These are phyloP conservation scores for Apophysomyces ossiformis DNA, from an alignment of 371 early-diverging fungal genomes.

Conservation along the genomic window DNA sequence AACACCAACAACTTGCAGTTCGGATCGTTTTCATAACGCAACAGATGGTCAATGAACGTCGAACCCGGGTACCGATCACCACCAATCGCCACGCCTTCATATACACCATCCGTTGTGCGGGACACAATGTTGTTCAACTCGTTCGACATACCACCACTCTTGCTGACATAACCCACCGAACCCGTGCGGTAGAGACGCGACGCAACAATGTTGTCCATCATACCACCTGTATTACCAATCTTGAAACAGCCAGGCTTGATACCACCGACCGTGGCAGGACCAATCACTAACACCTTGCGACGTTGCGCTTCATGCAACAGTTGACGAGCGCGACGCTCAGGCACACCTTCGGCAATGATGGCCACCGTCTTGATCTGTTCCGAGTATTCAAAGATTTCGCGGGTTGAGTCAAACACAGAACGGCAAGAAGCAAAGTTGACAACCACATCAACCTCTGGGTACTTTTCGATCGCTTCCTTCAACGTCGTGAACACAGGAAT, in stretches of 20 bases:
- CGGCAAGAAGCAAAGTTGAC: constrained; percentile 97
- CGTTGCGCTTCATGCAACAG: constrained; percentile 80
- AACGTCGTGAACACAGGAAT: constrained; percentile 88
- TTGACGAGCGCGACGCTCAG: constrained; percentile 92
- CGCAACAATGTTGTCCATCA: constrained; percentile 99
- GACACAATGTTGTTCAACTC: constrained; percentile 97
- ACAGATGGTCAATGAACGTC: constrained; percentile 97
- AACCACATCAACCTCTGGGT: constrained; percentile 90
- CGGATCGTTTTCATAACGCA: constrained; percentile 90
- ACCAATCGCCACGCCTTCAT: constrained; percentile 97
- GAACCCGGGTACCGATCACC: constrained; percentile 97
- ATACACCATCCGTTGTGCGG: constrained; percentile 92
- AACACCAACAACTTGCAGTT: constrained; percentile 90
- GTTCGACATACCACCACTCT: constrained; percentile 98
- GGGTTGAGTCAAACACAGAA: constrained; percentile 86
- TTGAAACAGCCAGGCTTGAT: constrained; percentile 98
- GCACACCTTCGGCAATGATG: constrained; percentile 97
- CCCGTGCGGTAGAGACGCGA: constrained; percentile 94
- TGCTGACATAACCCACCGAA: constrained; percentile 94
- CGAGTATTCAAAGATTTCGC: constrained; percentile 75
- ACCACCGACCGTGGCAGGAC: constrained; percentile 97
- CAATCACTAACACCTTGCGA: constrained; percentile 84
- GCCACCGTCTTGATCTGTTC: constrained; percentile 88
- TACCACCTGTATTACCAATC: constrained; percentile 98
- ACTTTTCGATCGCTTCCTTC: constrained; percentile 78